Percentiles rank a stretch among this genome's conserved stretches.
Conservation (phyloP, 768 basidiomycete species). For the Exidia glandulosa region DNA sequence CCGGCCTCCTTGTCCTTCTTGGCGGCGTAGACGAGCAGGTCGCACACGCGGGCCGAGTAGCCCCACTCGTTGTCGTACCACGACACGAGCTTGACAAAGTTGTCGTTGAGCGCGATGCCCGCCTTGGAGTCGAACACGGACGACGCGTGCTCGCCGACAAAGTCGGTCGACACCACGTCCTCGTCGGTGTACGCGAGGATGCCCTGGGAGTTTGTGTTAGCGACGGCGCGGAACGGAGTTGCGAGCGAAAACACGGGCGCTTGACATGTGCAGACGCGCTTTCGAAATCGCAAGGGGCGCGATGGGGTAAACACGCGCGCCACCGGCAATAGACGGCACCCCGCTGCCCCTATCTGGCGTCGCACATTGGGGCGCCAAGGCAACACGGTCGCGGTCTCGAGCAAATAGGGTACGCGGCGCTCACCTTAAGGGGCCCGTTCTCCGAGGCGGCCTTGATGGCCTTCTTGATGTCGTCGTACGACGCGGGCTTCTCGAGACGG, state of each 20-base stretch:
- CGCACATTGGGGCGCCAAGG: no score
- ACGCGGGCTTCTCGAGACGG: conserved; percentile 73
- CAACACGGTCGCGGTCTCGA: no score
- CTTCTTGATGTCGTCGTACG: conserved; percentile 86
- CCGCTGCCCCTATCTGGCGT: no score
- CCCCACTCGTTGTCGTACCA: conserved; percentile 98
- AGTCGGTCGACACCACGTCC: conserved; percentile 86
- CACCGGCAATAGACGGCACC: no score
- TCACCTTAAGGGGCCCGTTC: conserved; percentile 39
- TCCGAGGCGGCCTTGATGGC: conserved; percentile 71
- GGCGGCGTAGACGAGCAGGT: conserved; percentile 74
- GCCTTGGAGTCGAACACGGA: conserved; percentile 91
- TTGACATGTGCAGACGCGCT: no score
- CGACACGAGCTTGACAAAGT: conserved; percentile 92
- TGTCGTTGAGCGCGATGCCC: conserved; percentile 83
- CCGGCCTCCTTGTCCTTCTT: conserved; percentile 42
- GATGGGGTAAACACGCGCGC: no score
- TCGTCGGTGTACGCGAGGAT: conserved; percentile 91
- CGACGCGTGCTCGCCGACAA: conserved; percentile 66
- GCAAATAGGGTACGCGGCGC: not conserved
- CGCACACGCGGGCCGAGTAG: conserved; percentile 87
- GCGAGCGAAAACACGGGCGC: no score
- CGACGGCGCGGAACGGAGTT: no score
- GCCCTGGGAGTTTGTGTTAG: no score
- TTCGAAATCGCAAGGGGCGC: no score